These are phyloP conservation scores for Schwanniomyces sp. DNA, from an alignment of 805 yeast genomes.

Conservation along the genomic window DNA sequence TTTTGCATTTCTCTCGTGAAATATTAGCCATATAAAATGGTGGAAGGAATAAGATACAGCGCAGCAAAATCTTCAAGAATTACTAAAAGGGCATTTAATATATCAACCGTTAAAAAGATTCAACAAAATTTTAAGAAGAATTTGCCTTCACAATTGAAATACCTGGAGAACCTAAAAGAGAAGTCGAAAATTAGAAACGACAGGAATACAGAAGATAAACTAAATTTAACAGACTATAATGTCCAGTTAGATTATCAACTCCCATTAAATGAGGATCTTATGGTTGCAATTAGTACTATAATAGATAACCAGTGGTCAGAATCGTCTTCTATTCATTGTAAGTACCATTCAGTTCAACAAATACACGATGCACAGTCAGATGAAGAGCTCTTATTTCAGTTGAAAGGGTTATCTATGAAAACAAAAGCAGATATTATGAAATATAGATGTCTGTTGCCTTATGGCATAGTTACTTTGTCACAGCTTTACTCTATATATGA, in stretches of 20 bases:
- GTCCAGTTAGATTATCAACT: slow-evolving; percentile 41
- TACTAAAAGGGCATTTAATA: slow-evolving; percentile 15
- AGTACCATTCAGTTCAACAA: slow-evolving; percentile 17
- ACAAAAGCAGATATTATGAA: slow-evolving; percentile 37
- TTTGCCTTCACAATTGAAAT: slow-evolving; percentile 26
- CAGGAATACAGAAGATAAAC: slow-evolving; percentile 3
- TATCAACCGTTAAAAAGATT: slow-evolving; percentile 25
- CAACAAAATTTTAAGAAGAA: slow-evolving; percentile 22
- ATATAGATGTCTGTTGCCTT: slow-evolving; percentile 38
- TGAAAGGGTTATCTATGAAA: slow-evolving; percentile 31
- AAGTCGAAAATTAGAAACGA: background rate
- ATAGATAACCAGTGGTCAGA: slow-evolving; percentile 41
- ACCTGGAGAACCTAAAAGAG: slow-evolving; percentile 13
- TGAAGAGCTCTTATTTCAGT: slow-evolving; percentile 32
- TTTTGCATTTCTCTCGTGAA: background rate
- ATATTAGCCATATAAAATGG: background rate
- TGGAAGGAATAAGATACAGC: slow-evolving; percentile 23
- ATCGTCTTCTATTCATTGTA: slow-evolving; percentile 23
- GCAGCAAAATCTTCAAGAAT: slow-evolving; percentile 42
- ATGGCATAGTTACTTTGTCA: slow-evolving; percentile 38
- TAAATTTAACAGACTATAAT: slow-evolving; percentile 31
- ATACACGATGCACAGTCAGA: slow-evolving; percentile 4
- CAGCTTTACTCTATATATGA: slow-evolving; percentile 52
- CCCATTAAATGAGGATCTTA: slow-evolving; percentile 25
- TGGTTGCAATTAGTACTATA: slow-evolving; percentile 31